Evolutionary conservation across 768 basidiomycete genomes (phyloP).

Genomic region (Hortiboletus flavorubellus): DNA sequence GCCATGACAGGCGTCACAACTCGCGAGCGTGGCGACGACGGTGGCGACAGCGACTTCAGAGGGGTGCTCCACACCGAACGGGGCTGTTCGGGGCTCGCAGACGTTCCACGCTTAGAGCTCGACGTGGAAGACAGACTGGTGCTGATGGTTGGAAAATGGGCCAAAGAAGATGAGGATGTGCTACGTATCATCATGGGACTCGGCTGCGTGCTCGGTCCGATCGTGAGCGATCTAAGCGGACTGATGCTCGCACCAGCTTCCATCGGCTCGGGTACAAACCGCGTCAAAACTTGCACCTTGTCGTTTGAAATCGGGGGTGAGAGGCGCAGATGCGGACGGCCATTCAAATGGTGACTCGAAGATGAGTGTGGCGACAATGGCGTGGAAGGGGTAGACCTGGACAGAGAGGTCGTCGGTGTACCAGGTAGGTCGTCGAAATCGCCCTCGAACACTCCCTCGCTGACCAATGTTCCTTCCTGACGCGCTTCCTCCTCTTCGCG

Average conservation of each 20-base stretch:
- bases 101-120: constrained; percentile 18
- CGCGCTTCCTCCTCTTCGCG: constrained; percentile 58
- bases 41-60: constrained; percentile 22
- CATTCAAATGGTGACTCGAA: constrained; percentile 15
- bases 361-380: constrained; percentile 17
- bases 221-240: constrained; percentile 17
- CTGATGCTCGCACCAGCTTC: constrained; percentile 46
- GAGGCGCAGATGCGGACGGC: constrained; percentile 30
- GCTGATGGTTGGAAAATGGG: constrained; percentile 35
- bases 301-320: constrained; percentile 36
- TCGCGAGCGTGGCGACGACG: constrained; percentile 18
- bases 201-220: constrained; percentile 4
- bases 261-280: constrained; percentile 48
- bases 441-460: constrained; percentile 56
- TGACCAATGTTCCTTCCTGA: constrained; percentile 21
- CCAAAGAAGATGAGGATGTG: constrained; percentile 23
- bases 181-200: constrained; percentile 8
- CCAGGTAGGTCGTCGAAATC: constrained; percentile 34
- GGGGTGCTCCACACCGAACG: constrained; percentile 42
- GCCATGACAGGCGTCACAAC: constrained; percentile 7
- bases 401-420: constrained; percentile 17
- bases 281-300: constrained; percentile 57
- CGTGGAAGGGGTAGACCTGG: constrained; percentile 4
- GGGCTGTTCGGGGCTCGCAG: constrained; percentile 9
- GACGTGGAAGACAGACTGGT: constrained; percentile 27